These are phyloP conservation scores for Asterochloris sp. DNA, from an alignment of 139 green algal genomes.

Conservation along the genomic window DNA sequence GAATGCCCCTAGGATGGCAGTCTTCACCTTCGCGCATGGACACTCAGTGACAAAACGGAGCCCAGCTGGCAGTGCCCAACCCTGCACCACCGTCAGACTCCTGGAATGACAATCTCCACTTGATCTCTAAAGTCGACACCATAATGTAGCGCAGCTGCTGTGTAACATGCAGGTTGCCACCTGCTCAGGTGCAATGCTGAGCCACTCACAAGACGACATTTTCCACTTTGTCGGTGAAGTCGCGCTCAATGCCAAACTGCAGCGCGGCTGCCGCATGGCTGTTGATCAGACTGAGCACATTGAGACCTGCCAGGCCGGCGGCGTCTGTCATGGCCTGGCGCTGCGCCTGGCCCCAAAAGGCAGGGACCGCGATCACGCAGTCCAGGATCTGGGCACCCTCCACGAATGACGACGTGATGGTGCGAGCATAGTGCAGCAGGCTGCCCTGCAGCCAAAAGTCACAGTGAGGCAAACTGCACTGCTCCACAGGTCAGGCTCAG, in stretches of 20 bases:
- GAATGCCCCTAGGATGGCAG: too few species aligned
- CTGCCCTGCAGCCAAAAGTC: conserved; percentile 52
- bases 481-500: not conserved
- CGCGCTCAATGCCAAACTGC: conserved; percentile 95
- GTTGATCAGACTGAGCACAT: conserved; percentile 89
- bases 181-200: too few species aligned
- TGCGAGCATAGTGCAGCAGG: conserved; percentile 83
- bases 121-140: too few species aligned
- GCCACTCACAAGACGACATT: conserved; percentile 35
- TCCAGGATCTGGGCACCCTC: conserved; percentile 68
- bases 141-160: too few species aligned
- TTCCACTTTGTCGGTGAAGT: conserved; percentile 81
- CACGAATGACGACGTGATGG: conserved; percentile 68
- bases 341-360: conserved; percentile 83
- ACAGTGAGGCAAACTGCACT: not conserved
- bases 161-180: too few species aligned
- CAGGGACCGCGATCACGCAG: conserved; percentile 83
- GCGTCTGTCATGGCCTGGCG: conserved; percentile 78
- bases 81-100: too few species aligned
- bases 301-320: conserved; percentile 66
- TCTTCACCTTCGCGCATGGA: too few species aligned
- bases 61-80: too few species aligned
- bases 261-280: conserved; percentile 89
- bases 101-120: too few species aligned
- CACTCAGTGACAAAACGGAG: too few species aligned